A percentile compares a stretch with the other conserved stretches of the same genome.
These are phyloP conservation scores for Wallemia mellicola DNA, from an alignment of 1,284 basidiomycete species.

Conservation along the genomic window DNA sequence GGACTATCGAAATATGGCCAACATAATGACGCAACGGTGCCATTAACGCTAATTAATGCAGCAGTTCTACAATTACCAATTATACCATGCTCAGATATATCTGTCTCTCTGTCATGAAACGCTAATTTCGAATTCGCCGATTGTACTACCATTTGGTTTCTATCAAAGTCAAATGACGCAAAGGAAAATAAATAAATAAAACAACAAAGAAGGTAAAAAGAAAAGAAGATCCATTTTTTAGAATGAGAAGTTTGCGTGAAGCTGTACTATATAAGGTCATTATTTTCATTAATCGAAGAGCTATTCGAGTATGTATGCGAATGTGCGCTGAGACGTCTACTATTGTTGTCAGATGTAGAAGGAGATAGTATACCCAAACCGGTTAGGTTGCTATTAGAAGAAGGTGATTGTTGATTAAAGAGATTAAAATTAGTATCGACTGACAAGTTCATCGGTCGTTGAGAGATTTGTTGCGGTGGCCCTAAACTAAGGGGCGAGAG, in stretches of 20 bases:
- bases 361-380: not conserved
- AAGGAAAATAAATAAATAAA: not conserved
- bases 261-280: too few species aligned
- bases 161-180: not conserved
- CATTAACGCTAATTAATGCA: not conserved
- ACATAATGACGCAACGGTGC: not conserved
- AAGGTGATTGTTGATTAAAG: not conserved
- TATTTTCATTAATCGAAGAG: not conserved
- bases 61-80: not conserved
- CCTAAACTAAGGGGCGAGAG: not conserved
- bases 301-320: not conserved
- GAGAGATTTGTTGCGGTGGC: not conserved
- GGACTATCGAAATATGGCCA: not conserved
- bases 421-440: not conserved
- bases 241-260: too few species aligned
- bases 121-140: not conserved
- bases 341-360: not conserved
- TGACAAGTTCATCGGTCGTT: not conserved
- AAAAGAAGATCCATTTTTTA: too few species aligned
- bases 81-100: not conserved
- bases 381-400: not conserved
- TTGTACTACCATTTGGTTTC: not conserved
- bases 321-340: not conserved
- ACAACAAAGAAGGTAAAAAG: not conserved
- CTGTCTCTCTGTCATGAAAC: not conserved